These are phyloP conservation scores for Strobilomyces confusus DNA, from an alignment of 768 basidiomycete genomes.

Conservation along the genomic window DNA sequence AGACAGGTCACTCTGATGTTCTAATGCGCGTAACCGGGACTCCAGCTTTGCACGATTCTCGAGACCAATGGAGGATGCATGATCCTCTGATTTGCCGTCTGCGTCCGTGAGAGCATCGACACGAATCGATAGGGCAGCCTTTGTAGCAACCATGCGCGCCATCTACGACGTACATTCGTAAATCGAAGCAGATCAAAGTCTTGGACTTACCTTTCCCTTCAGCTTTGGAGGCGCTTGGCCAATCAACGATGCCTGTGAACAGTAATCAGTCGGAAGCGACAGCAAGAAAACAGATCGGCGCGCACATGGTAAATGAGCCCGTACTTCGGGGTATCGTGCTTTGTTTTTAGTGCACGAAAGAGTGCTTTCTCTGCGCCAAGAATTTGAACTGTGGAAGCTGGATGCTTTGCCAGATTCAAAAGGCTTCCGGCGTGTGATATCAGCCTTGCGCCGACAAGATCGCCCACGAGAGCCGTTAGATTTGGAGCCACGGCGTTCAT, in stretches of 20 bases:
- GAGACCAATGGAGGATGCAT: slow-evolving; percentile 83
- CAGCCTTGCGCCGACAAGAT: slow-evolving; percentile 70
- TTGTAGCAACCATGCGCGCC: slow-evolving; percentile 99
- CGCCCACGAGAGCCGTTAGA: slow-evolving; percentile 79
- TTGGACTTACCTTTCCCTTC: slow-evolving; percentile 78
- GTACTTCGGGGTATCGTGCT: slow-evolving; percentile 97
- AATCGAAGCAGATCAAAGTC: background rate
- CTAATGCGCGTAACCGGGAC: slow-evolving; percentile 84
- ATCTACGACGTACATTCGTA: slow-evolving; percentile 47
- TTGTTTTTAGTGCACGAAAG: slow-evolving; percentile 73
- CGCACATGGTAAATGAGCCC: slow-evolving; percentile 97
- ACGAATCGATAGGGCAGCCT: slow-evolving; percentile 94
- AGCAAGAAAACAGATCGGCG: slow-evolving; percentile 7
- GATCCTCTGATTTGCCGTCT: slow-evolving; percentile 81
- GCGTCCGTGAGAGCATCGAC: slow-evolving; percentile 94
- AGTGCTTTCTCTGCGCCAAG: slow-evolving; percentile 75
- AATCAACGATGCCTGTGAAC: slow-evolving; percentile 78
- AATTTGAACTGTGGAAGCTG: slow-evolving; percentile 76
- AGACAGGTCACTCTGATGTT: slow-evolving; percentile 72
- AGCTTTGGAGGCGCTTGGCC: slow-evolving; percentile 97
- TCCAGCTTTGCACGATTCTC: slow-evolving; percentile 95
- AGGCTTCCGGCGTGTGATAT: slow-evolving; percentile 74
- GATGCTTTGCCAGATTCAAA: slow-evolving; percentile 68
- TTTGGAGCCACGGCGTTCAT: slow-evolving; percentile 99
- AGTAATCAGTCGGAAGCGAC: slow-evolving; percentile 1